phyloP scores from a whole-genome alignment of 106 monocot species.

The Allium sativum region DNA sequence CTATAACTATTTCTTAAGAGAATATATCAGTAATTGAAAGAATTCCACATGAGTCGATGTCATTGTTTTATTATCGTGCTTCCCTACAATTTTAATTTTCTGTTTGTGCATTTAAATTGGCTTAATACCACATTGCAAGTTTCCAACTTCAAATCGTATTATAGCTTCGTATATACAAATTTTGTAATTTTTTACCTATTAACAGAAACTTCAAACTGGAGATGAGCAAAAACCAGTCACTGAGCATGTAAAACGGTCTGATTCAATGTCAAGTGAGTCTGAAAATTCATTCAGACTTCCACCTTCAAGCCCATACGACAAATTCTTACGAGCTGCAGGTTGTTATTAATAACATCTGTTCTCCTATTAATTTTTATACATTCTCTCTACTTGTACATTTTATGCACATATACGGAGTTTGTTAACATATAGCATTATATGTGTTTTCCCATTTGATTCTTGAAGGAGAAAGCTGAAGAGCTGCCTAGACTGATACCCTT shows the following conservation, averaged over 20 bases:
- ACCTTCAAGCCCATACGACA: conserved; percentile 91
- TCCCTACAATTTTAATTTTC: too few relatives aligned
- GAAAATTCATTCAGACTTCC: conserved; percentile 77
- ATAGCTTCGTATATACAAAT: too few relatives aligned
- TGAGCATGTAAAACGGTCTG: conserved; percentile 8
- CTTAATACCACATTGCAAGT: too few relatives aligned
- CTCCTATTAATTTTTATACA: neutral
- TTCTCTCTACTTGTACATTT: neutral
- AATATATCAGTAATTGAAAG: too few relatives aligned
- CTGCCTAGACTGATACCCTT: neutral
- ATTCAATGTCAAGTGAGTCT: conserved; percentile 25
- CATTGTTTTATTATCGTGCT: too few relatives aligned
- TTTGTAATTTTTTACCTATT: too few relatives aligned
- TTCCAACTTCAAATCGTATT: too few relatives aligned
- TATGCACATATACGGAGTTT: neutral
- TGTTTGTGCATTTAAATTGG: too few relatives aligned
- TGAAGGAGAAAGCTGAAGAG: conserved; percentile 6
- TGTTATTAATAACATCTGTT: conserved; percentile 14
- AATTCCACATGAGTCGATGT: too few relatives aligned
- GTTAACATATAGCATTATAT: neutral
- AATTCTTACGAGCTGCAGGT: conserved; percentile 90
- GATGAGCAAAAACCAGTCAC: conserved; percentile 5
- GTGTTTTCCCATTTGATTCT: neutral
- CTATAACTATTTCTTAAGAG: too few relatives aligned
- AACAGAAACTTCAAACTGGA: conserved; percentile 8